phyloP scores from a whole-genome alignment of 371 early-diverging fungal genomes.

The Polyrhizophydium stewartii region DNA sequence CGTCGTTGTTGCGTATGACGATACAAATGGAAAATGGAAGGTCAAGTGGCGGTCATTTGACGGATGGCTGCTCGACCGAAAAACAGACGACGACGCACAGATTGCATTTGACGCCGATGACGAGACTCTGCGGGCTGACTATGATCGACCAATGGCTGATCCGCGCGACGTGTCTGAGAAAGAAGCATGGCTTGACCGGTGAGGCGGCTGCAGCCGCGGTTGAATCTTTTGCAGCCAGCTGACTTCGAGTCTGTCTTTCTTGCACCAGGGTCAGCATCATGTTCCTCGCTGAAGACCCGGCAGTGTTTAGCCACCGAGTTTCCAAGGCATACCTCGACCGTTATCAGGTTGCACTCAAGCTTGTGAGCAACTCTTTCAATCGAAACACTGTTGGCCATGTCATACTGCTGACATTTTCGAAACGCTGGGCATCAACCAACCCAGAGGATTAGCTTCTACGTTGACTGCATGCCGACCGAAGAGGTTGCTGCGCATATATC shows the following conservation, averaged over 20 bases:
- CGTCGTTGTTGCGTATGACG: slow-evolving; percentile 36
- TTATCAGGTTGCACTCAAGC: slow-evolving; percentile 22
- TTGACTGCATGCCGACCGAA: slow-evolving; percentile 49
- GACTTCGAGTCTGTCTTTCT: background rate
- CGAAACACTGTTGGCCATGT: no score
- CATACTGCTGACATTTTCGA: no score
- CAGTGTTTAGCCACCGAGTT: slow-evolving; percentile 38
- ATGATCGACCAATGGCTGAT: slow-evolving; percentile 4
- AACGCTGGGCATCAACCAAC: no score
- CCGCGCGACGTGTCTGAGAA: slow-evolving; percentile 13
- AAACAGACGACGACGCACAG: slow-evolving; percentile 9
- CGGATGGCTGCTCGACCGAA: slow-evolving; percentile 1
- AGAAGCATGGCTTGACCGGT: slow-evolving; percentile 41
- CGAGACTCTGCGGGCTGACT: slow-evolving; percentile 8
- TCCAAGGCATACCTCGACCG: slow-evolving; percentile 30
- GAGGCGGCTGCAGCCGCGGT: background rate
- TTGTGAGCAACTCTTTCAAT: slow-evolving; percentile 34
- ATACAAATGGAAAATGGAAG: slow-evolving; percentile 28
- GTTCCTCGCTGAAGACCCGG: slow-evolving; percentile 52
- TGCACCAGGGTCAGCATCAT: slow-evolving; percentile 34
- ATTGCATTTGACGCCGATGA: slow-evolving; percentile 12
- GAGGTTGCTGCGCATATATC: slow-evolving; percentile 9
- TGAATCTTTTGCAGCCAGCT: background rate
- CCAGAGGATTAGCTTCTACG: slow-evolving; percentile 40
- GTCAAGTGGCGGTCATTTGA: slow-evolving; percentile 25